phyloP scores from a whole-genome alignment of 2,329 filamentous ascomycete genomes.

The Neofusicoccum laricinum region DNA sequence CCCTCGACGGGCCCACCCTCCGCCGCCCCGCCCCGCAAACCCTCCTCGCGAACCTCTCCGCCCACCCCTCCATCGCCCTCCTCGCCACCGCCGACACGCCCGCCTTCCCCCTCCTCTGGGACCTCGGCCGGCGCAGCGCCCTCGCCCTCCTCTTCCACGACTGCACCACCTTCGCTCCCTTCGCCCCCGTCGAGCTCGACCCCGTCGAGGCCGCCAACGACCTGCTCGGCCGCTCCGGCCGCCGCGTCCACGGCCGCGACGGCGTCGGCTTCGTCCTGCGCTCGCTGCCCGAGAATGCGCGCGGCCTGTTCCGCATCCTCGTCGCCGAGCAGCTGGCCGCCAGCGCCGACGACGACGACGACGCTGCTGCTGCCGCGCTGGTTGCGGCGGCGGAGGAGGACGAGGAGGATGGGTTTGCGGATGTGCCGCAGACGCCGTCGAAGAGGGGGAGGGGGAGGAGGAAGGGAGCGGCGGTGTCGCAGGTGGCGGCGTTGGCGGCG shows the following conservation, averaged over 20 bases:
- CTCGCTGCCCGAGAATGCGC: conserved; percentile 87
- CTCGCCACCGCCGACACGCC: conserved; percentile 84
- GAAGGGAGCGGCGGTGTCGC: conserved; percentile 20
- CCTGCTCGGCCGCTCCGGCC: conserved; percentile 75
- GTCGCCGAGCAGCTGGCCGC: conserved; percentile 78
- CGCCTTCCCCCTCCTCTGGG: conserved; percentile 85
- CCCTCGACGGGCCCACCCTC: conserved; percentile 75
- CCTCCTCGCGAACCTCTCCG: conserved; percentile 71
- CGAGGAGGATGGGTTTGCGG: conserved; percentile 23
- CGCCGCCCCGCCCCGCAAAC: conserved; percentile 69
- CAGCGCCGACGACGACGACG: conserved; percentile 57
- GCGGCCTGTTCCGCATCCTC: conserved; percentile 79
- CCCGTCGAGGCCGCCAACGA: conserved; percentile 88
- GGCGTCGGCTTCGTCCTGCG: conserved; percentile 89
- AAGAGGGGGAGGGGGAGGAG: conserved; percentile 23
- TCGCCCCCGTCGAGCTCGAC: conserved; percentile 64
- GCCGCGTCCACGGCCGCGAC: conserved; percentile 81
- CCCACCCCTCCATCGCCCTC: conserved; percentile 69
- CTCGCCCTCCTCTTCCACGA: conserved; percentile 92
- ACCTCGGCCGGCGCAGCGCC: conserved; percentile 75
- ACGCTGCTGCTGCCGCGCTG: conserved; percentile 27
- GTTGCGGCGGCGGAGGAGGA: conserved; percentile 36
- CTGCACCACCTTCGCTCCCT: conserved; percentile 81
- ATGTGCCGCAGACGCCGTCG: conserved; percentile 24
- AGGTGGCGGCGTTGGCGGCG: conserved; percentile 24